A percentile compares a stretch with the other conserved stretches of the same genome.
Conservation (phyloP, 345 rosid genomes). For the Rhizophora mangle region DNA sequence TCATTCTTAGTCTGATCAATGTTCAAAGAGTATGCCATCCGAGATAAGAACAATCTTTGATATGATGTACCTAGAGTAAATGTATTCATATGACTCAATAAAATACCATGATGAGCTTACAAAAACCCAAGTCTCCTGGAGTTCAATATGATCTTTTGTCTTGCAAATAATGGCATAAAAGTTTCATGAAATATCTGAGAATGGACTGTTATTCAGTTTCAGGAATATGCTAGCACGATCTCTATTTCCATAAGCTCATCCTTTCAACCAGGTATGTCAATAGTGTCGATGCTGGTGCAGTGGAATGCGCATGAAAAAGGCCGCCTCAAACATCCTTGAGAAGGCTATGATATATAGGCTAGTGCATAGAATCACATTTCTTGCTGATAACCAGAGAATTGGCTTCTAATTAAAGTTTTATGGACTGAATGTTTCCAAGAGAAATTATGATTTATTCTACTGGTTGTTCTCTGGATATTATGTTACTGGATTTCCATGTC, state of each 20-base stretch:
- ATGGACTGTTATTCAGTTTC: neutral
- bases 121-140: too few relatives aligned
- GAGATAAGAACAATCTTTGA: neutral
- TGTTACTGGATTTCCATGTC: neutral
- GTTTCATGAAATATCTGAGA: neutral
- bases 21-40: neutral
- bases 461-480: too few relatives aligned
- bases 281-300: conserved; percentile 81
- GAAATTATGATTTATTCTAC: neutral
- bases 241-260: neutral
- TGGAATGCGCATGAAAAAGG: conserved; percentile 58
- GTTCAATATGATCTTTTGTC: too few relatives aligned
- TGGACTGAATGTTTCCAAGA: neutral
- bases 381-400: neutral
- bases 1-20: neutral
- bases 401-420: neutral
- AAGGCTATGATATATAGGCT: neutral
- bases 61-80: too few relatives aligned
- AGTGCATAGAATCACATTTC: neutral
- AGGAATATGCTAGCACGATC: neutral
- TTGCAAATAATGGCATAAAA: neutral
- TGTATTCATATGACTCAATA: too few relatives aligned
- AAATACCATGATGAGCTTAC: too few relatives aligned
- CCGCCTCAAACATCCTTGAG: conserved; percentile 25
- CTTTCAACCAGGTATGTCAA: conserved; percentile 61